Conservation (phyloP, 495 filamentous ascomycete species). For the Penicillium flavigenum region DNA sequence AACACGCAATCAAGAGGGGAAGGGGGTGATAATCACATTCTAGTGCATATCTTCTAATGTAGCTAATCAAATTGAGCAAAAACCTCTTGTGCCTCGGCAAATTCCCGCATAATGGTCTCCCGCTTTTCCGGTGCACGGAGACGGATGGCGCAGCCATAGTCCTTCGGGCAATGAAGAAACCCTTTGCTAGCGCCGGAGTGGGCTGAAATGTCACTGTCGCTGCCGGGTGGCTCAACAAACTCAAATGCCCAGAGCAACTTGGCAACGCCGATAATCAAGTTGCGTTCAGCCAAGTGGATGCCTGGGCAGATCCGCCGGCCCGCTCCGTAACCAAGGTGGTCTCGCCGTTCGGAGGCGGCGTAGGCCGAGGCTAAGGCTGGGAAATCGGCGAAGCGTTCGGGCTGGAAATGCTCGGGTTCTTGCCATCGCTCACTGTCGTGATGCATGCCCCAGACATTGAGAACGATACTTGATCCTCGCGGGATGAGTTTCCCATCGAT, state of each 20-base stretch:
- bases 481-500: constrained; percentile 35
- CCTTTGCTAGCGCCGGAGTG: not conserved
- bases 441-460: constrained; percentile 39
- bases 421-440: constrained; percentile 29
- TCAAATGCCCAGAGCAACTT: constrained; percentile 3
- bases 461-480: constrained; percentile 29
- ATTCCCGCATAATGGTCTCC: not conserved
- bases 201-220: not conserved
- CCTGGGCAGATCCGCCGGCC: constrained; percentile 60
- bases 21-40: not conserved
- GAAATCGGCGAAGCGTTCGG: constrained; percentile 44
- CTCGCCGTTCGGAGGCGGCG: constrained; percentile 17
- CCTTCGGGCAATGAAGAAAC: not conserved
- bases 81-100: not conserved
- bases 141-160: not conserved
- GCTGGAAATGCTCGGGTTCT: constrained; percentile 54
- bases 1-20: not conserved
- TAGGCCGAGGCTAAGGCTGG: constrained; percentile 8
- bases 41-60: not conserved
- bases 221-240: not conserved
- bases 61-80: not conserved
- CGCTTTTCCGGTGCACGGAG: not conserved
- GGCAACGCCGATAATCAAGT: constrained; percentile 55
- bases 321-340: constrained; percentile 32
- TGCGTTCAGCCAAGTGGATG: constrained; percentile 58